Base-by-base conservation (phyloP, 2,329 filamentous ascomycete genomes). In the Neofusicoccum parvum region DNA sequence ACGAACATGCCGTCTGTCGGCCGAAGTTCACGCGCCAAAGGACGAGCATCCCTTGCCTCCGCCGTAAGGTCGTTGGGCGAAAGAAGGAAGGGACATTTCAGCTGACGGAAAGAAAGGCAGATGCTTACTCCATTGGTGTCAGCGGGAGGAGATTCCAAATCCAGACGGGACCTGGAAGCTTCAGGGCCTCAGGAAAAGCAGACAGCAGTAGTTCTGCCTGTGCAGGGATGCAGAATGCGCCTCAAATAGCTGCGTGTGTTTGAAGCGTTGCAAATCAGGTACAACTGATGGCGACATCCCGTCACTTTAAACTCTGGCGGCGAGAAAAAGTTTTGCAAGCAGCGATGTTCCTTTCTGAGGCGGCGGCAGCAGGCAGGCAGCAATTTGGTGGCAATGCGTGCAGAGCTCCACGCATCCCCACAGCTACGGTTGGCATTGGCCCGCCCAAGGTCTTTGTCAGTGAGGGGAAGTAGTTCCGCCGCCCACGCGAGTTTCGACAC, bases 361-460 rank as follows among this genome's bases (percentile, higher is more conserved):
- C 27, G 11, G 17, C 43, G 36, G 43, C 15, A 15, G 41, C 62
- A 56, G 49, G 36, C 12, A 32, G 45, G 50, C 36, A 15, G 27
- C 60, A 63, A 48, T 14, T 36, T 45, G 4, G 7, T 11, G 20
- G 39, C 54, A 39, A 45, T 20, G 56, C 32, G 56, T 20, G 43
- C 37, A 15, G 32, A 48, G 56, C 56, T 60, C 32, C 56, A 60
- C 56, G 43, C 15, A 60, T 37, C 56, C 43, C 56, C 56, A 60
- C 56, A 39, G 43, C 15, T 15, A 20, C 23, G 36, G 41, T 32
- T 60, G 56, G 39, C 53, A 58, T 58, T 58, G 53, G 23, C 54
- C 39, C 23, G 54, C 39, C 54, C 34, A 20, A 59, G 54, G 45
- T 49, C 43, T 60, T 49, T 60, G 43, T 59, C 41, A 32, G 45